A percentile compares a stretch with the other conserved stretches of the same genome.
phyloP scores from a whole-genome alignment of 768 basidiomycete genomes.

The Leccinum pellstonianum region DNA sequence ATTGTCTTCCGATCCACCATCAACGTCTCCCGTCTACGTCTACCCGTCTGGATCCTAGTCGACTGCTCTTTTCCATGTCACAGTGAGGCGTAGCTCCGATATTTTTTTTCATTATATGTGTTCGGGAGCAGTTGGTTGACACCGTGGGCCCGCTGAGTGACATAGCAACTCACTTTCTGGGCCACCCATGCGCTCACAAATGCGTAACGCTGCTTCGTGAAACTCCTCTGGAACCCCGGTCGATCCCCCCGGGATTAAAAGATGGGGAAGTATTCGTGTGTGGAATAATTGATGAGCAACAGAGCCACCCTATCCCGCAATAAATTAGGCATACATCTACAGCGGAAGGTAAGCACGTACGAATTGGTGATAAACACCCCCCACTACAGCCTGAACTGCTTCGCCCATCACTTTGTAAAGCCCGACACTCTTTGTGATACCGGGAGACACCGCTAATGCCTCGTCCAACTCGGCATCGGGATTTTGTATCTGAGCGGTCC shows the following conservation, averaged over 20 bases:
- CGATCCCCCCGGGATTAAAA: slow-evolving; percentile 28
- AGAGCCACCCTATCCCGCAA: slow-evolving; percentile 29
- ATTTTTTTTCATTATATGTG: too few relatives aligned
- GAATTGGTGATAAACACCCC: slow-evolving; percentile 77
- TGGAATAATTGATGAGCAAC: slow-evolving; percentile 35
- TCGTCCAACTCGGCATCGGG: slow-evolving; percentile 29
- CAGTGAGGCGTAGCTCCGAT: too few relatives aligned
- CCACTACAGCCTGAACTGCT: slow-evolving; percentile 71
- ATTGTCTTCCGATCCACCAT: too few relatives aligned
- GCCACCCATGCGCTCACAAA: slow-evolving; percentile 34
- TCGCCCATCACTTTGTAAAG: slow-evolving; percentile 78
- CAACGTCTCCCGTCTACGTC: too few relatives aligned
- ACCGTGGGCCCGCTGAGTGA: neutral
- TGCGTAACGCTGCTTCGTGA: slow-evolving; percentile 23
- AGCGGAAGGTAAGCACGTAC: slow-evolving; percentile 46
- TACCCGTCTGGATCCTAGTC: too few relatives aligned
- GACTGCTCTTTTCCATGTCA: too few relatives aligned
- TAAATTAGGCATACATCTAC: neutral
- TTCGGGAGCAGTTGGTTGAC: neutral
- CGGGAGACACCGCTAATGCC: slow-evolving; percentile 31
- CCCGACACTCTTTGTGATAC: slow-evolving; percentile 54
- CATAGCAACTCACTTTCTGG: slow-evolving; percentile 21
- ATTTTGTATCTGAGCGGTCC: slow-evolving; percentile 11
- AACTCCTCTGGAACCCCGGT: slow-evolving; percentile 33
- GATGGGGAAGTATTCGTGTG: slow-evolving; percentile 35